Percentiles rank a stretch among this genome's conserved stretches.
Conservation (phyloP, 306 rosid genomes). For the Sindora glabra region DNA sequence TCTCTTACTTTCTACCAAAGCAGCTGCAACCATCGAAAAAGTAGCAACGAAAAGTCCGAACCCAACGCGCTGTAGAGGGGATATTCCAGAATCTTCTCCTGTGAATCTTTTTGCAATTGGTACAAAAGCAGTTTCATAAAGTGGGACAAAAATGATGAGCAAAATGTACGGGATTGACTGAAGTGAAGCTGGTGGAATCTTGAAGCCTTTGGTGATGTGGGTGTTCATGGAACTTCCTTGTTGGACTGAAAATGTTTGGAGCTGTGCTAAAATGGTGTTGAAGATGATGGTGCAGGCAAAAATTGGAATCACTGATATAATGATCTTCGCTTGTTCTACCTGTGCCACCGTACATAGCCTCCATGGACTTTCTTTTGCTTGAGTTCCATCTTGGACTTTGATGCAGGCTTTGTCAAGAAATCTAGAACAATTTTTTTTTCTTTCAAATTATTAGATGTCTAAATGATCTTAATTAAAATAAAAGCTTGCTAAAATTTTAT, state of each 20-base stretch:
- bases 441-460: not conserved
- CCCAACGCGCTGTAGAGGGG: slow-evolving; percentile 51
- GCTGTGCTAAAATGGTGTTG: slow-evolving; percentile 62
- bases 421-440: slow-evolving; percentile 25
- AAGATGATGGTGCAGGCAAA: slow-evolving; percentile 59
- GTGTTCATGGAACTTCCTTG: slow-evolving; percentile 51
- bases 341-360: slow-evolving; percentile 45
- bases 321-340: slow-evolving; percentile 59
- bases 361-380: slow-evolving; percentile 48
- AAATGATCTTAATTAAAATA: not conserved
- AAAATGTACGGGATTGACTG: slow-evolving; percentile 53
- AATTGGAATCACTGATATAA: slow-evolving; percentile 47
- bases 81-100: slow-evolving; percentile 37
- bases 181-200: slow-evolving; percentile 65
- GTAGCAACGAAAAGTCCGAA: slow-evolving; percentile 47
- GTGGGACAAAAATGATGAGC: slow-evolving; percentile 48
- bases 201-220: slow-evolving; percentile 24
- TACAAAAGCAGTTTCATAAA: slow-evolving; percentile 43
- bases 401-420: slow-evolving; percentile 70
- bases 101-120: slow-evolving; percentile 41
- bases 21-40: slow-evolving; percentile 58
- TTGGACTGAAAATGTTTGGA: slow-evolving; percentile 61
- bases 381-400: slow-evolving; percentile 27
- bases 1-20: slow-evolving; percentile 41
- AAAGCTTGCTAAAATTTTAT: not conserved